phyloP scores from a whole-genome alignment of 805 yeast genomes.

The Nakazawaea wyomingensis region DNA sequence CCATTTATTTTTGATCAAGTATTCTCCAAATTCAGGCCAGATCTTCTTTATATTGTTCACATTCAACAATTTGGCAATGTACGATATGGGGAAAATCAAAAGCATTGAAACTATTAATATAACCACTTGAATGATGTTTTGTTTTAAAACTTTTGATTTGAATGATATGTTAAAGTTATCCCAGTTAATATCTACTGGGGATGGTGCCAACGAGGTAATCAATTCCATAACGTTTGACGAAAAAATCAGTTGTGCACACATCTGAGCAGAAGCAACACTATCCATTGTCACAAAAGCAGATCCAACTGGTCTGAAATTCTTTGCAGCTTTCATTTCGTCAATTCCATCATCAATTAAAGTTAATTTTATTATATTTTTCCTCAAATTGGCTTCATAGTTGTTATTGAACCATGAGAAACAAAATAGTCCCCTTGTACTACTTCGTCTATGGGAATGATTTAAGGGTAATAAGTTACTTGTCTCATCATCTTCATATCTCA shows the following conservation, averaged over 20 bases:
- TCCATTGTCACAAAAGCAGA: slow-evolving; percentile 86
- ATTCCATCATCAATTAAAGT: slow-evolving; percentile 35
- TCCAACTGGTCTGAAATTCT: slow-evolving; percentile 35
- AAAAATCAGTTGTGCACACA: slow-evolving; percentile 91
- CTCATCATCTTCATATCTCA: slow-evolving; percentile 4
- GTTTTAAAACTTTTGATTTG: slow-evolving; percentile 29
- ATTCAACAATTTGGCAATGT: slow-evolving; percentile 52
- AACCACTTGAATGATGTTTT: slow-evolving; percentile 27
- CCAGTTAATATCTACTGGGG: slow-evolving; percentile 96
- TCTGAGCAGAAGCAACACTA: slow-evolving; percentile 90
- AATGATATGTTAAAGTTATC: slow-evolving; percentile 39
- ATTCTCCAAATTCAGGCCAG: slow-evolving; percentile 56
- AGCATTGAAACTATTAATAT: slow-evolving; percentile 46
- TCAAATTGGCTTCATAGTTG: slow-evolving; percentile 25
- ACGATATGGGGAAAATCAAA: slow-evolving; percentile 49
- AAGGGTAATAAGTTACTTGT: not conserved
- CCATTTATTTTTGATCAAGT: slow-evolving; percentile 45
- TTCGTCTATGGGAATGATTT: not conserved
- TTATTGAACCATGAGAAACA: not conserved
- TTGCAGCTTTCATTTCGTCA: slow-evolving; percentile 22
- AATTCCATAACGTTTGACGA: slow-evolving; percentile 85
- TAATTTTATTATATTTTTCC: slow-evolving; percentile 29
- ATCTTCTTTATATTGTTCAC: slow-evolving; percentile 48
- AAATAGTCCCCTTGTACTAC: not conserved
- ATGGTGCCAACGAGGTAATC: slow-evolving; percentile 84